Evolutionary conservation across 2,329 filamentous ascomycete species (phyloP).

Genomic region (Teratosphaeriaceae sp.): DNA sequence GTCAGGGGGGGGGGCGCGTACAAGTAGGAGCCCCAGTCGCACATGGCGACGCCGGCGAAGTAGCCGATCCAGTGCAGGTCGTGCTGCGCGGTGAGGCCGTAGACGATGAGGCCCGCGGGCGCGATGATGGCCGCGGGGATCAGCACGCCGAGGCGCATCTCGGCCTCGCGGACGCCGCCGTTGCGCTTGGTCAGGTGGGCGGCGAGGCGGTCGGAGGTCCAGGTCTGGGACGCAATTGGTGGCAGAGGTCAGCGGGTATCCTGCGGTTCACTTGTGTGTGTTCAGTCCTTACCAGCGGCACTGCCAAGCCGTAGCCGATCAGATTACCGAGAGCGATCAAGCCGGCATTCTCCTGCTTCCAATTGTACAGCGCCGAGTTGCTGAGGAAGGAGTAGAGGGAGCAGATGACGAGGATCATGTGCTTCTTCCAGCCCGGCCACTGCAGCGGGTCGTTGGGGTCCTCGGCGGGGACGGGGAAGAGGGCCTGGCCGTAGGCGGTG

Average conservation of each 20-base stretch:
- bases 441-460: constrained; percentile 53
- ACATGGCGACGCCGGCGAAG: constrained; percentile 32
- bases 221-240: no score
- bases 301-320: constrained; percentile 29
- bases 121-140: constrained; percentile 32
- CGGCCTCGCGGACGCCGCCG: constrained; percentile 24
- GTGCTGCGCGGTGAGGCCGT: constrained; percentile 28
- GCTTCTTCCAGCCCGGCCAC: constrained; percentile 53
- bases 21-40: constrained; percentile 29
- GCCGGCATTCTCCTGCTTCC: no score
- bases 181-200: constrained; percentile 25
- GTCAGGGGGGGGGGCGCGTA: no score
- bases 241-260: no score
- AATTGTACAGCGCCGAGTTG: no score
- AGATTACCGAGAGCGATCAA: constrained; percentile 29
- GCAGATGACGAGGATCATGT: constrained; percentile 48
- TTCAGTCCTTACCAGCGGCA: constrained; percentile 31
- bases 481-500: constrained; percentile 52
- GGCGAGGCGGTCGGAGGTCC: constrained; percentile 24
- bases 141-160: constrained; percentile 28
- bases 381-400: constrained; percentile 54
- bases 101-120: constrained; percentile 30
- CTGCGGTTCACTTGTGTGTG: no score
- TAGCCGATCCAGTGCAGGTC: constrained; percentile 33
- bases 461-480: constrained; percentile 54